Percentiles rank a stretch among this genome's conserved stretches.
Evolutionary conservation across 805 yeast genomes (phyloP).

Genomic region (Wickerhamomyces ciferrii): DNA sequence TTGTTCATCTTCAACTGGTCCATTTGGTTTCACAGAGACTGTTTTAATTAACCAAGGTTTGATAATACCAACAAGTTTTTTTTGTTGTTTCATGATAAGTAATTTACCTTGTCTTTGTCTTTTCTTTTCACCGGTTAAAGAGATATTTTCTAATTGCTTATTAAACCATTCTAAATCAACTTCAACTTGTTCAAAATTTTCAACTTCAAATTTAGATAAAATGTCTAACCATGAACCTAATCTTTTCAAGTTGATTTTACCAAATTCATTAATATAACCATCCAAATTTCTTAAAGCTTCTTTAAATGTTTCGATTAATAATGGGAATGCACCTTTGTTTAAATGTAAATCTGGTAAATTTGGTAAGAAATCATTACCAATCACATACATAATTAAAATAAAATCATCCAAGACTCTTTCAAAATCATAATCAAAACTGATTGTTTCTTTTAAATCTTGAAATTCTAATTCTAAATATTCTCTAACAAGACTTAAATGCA

Average conservation of each 20-base stretch:
- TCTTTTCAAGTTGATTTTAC: slow-evolving; percentile 71
- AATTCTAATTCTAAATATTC: slow-evolving; percentile 90
- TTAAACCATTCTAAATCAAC: slow-evolving; percentile 91
- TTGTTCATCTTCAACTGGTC: slow-evolving; percentile 21
- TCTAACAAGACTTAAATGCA: slow-evolving; percentile 83
- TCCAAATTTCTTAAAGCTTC: slow-evolving; percentile 66
- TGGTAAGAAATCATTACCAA: slow-evolving; percentile 97
- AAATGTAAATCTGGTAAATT: slow-evolving; percentile 90
- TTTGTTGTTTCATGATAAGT: slow-evolving; percentile 65
- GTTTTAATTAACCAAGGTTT: slow-evolving; percentile 42
- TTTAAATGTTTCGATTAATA: slow-evolving; percentile 83
- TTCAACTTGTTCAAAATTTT: slow-evolving; percentile 78
- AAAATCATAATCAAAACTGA: slow-evolving; percentile 69
- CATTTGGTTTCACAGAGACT: slow-evolving; percentile 23
- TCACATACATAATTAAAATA: slow-evolving; percentile 84
- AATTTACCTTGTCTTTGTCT: slow-evolving; percentile 63
- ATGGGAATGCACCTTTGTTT: slow-evolving; percentile 96
- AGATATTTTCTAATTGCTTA: slow-evolving; percentile 73
- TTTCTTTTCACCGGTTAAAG: slow-evolving; percentile 65
- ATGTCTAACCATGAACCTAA: slow-evolving; percentile 71
- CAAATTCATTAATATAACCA: slow-evolving; percentile 82
- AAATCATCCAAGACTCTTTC: slow-evolving; percentile 91
- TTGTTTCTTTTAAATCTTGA: slow-evolving; percentile 54
- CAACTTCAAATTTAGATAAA: slow-evolving; percentile 74
- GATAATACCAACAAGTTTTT: slow-evolving; percentile 56